Evolutionary conservation across 1,139 yeast genomes (phyloP).

Genomic region (Pichia sp.): DNA sequence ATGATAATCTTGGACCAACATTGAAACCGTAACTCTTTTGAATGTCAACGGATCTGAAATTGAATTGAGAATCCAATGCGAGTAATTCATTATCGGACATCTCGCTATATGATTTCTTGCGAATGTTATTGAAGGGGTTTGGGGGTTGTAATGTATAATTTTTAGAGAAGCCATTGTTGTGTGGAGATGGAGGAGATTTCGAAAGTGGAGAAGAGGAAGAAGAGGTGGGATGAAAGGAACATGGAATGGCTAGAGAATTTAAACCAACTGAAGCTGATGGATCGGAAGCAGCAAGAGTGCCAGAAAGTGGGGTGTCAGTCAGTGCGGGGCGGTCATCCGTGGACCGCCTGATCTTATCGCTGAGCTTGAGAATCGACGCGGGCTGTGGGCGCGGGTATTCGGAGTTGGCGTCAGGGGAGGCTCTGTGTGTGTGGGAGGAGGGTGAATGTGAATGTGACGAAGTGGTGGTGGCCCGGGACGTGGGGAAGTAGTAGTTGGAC

Average conservation of each 20-base stretch:
- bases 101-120: conserved; percentile 53
- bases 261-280: too few species aligned
- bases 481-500: conserved; percentile 5
- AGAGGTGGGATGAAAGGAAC: not conserved
- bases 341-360: too few species aligned
- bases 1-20: conserved; percentile 14
- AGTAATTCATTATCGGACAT: conserved; percentile 62
- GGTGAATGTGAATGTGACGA: not conserved
- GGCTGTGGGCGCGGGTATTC: conserved; percentile 1
- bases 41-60: conserved; percentile 22
- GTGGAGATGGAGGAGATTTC: conserved; percentile 1
- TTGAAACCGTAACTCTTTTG: conserved; percentile 19
- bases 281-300: too few species aligned
- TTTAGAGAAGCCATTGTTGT: conserved; percentile 7
- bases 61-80: conserved; percentile 53
- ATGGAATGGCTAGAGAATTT: too few species aligned
- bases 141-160: conserved; percentile 12
- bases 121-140: conserved; percentile 9
- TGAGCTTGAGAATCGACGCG: not conserved
- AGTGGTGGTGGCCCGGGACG: conserved; percentile 1
- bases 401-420: too few species aligned
- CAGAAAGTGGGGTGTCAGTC: too few species aligned
- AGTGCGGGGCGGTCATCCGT: too few species aligned
- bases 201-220: not conserved
- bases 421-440: not conserved